Percentiles rank a stretch among this genome's conserved stretches.
These are phyloP conservation scores for Pichia sp. DNA, from an alignment of 1,139 yeast species.

Conservation along the genomic window DNA sequence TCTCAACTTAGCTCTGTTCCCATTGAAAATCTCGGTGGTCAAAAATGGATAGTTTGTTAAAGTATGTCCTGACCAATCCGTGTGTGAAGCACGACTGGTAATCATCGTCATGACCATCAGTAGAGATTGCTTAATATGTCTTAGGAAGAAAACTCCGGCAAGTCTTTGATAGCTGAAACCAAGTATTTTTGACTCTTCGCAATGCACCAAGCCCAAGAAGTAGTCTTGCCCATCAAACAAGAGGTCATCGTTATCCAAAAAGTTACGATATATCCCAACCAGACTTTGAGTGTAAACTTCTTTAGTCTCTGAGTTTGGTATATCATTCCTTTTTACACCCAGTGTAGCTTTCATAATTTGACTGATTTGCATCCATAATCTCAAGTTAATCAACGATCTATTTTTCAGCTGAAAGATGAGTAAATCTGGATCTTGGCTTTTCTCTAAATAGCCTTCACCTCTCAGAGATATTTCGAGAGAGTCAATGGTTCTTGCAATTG, in stretches of 20 bases:
- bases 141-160: constrained; percentile 26
- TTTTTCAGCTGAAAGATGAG: constrained; percentile 54
- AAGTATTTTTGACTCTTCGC: constrained; percentile 31
- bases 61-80: background rate
- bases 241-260: constrained; percentile 20
- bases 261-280: constrained; percentile 21
- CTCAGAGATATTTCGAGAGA: constrained; percentile 62
- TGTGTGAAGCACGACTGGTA: constrained; percentile 6
- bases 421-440: constrained; percentile 21
- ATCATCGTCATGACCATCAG: constrained; percentile 19
- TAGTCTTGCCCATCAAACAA: constrained; percentile 40
- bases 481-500: constrained; percentile 50
- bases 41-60: constrained; percentile 1
- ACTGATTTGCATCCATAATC: constrained; percentile 35
- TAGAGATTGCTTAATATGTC: constrained; percentile 24
- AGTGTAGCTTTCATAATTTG: constrained; percentile 22
- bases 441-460: constrained; percentile 31
- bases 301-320: constrained; percentile 11
- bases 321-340: constrained; percentile 10
- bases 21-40: constrained; percentile 5
- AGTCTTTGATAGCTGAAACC: constrained; percentile 31
- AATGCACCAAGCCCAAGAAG: constrained; percentile 44
- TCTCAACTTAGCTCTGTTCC: constrained; percentile 5
- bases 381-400: constrained; percentile 49
- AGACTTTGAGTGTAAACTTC: constrained; percentile 23